Percentiles rank a stretch among this genome's conserved stretches.
phyloP scores from a whole-genome alignment of 202 grass and related monocot genomes.

The Dendrocalamus latiflorus region DNA sequence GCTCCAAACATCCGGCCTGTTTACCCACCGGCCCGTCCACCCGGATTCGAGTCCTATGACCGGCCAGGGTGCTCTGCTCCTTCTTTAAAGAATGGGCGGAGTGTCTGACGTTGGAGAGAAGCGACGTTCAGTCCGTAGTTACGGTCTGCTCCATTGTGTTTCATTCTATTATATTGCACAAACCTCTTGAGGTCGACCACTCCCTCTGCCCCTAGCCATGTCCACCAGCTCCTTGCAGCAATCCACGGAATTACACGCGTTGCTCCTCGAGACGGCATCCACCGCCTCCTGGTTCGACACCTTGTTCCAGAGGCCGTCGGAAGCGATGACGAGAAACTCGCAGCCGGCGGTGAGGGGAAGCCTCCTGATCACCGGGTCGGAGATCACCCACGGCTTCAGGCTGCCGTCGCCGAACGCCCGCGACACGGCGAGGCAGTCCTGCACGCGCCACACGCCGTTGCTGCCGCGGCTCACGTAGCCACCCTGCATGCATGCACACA shows the following conservation, averaged over 20 bases:
- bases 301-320: conserved; percentile 89
- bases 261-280: conserved; percentile 27
- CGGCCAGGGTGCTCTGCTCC: too few relatives aligned
- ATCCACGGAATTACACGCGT: not conserved
- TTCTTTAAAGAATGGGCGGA: too few relatives aligned
- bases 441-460: conserved; percentile 63
- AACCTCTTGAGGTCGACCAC: conserved; percentile 66
- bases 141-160: not conserved
- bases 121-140: too few relatives aligned
- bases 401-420: too few relatives aligned
- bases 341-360: conserved; percentile 12
- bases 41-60: too few relatives aligned
- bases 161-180: not conserved
- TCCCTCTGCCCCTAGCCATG: conserved; percentile 48
- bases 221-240: conserved; percentile 51
- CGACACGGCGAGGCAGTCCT: conserved; percentile 71
- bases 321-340: conserved; percentile 65
- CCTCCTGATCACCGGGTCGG: too few relatives aligned
- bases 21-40: too few relatives aligned
- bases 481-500: conserved; percentile 10
- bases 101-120: too few relatives aligned
- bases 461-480: conserved; percentile 61
- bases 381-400: too few relatives aligned
- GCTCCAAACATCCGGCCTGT: too few relatives aligned
- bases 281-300: conserved; percentile 89